Conservation (phyloP, 2,329 filamentous ascomycete genomes). For the Sporothrix luriei region DNA sequence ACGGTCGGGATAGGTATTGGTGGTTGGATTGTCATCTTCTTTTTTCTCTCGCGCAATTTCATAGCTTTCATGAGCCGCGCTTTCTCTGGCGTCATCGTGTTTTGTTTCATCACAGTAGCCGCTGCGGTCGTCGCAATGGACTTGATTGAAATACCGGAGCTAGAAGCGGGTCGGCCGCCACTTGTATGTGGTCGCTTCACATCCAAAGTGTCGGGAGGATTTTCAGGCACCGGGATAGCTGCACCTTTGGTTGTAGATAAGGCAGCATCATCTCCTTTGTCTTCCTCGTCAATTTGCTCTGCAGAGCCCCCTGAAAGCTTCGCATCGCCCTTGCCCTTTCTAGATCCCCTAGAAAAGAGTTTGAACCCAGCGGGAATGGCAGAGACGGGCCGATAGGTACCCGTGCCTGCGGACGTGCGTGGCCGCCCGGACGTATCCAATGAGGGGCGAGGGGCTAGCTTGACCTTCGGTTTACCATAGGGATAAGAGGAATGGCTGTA, state of each 20-base stretch:
- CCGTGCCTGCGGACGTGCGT: constrained; percentile 61
- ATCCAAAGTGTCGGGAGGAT: constrained; percentile 39
- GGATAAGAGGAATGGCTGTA: constrained; percentile 54
- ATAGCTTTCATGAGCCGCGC: constrained; percentile 91
- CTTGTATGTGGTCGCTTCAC: constrained; percentile 44
- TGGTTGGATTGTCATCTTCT: constrained; percentile 47
- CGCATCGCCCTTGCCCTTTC: constrained; percentile 50
- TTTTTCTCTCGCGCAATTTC: constrained; percentile 83
- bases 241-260: not conserved
- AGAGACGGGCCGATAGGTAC: constrained; percentile 70
- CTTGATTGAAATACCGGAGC: constrained; percentile 51
- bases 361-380: constrained; percentile 81
- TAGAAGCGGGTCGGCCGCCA: constrained; percentile 48
- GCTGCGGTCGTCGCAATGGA: constrained; percentile 43
- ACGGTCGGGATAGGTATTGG: constrained; percentile 38
- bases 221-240: constrained; percentile 44
- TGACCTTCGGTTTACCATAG: constrained; percentile 75
- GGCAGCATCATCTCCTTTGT: not conserved
- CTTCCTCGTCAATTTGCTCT: constrained; percentile 25
- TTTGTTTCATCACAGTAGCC: constrained; percentile 48
- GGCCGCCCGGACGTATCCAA: constrained; percentile 63
- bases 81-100: constrained; percentile 80
- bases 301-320: constrained; percentile 31
- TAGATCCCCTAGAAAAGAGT: constrained; percentile 61
- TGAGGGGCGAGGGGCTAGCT: constrained; percentile 83